Evolutionary conservation across 768 basidiomycete genomes (phyloP), one percentile per base, ranked within the genome.

Genomic region (Auricularia auricula-judae): DNA sequence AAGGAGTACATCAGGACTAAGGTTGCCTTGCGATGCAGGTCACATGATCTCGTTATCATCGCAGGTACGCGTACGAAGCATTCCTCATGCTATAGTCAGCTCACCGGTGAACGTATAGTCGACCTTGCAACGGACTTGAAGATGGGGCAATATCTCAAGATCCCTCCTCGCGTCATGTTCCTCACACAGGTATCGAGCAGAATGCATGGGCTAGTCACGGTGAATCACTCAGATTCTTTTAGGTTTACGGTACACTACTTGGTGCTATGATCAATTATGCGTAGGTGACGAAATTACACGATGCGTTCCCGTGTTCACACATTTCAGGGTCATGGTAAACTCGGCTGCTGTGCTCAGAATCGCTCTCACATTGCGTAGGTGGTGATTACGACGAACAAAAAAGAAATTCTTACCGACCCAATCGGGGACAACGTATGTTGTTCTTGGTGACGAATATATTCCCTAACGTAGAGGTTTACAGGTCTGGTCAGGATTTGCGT

Each of bases 101-200:
- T 29, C 29, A 29, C 29, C 29, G 29, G 29, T 3, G 29, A 29
- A 29, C 84, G 79, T 36, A 85, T 83, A 0, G 79, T 85, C 61
- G 69, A 68, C 43, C 76, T 86, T 11, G 82, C 84, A 1, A 75
- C 76, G 3, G 71, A 72, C 54, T 62, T 72, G 61, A 72, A 71
- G 62, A 36, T 70, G 44, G 78, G 76, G 42, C 78, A 79, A 42
- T 84, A 85, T 70, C 73, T 82, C 1, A 87, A 87, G 72, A 81
- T 89, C 54, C 86, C 87, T 34, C 85, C 87, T 33, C 83, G 86
- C 11, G 78, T 80, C 44, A 84, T 86, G 74, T 86, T 88, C 72
- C 70, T 82, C 8, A 83, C 84, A 5, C 87, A 88, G 69, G 75
- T 86, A n/a, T 81, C 81, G 78, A 51, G 5, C 47, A 21, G 18